A percentile compares a stretch with the other conserved stretches of the same genome.
Conservation (phyloP, 1,139 yeast genomes). For the Pneumocystis canis region DNA sequence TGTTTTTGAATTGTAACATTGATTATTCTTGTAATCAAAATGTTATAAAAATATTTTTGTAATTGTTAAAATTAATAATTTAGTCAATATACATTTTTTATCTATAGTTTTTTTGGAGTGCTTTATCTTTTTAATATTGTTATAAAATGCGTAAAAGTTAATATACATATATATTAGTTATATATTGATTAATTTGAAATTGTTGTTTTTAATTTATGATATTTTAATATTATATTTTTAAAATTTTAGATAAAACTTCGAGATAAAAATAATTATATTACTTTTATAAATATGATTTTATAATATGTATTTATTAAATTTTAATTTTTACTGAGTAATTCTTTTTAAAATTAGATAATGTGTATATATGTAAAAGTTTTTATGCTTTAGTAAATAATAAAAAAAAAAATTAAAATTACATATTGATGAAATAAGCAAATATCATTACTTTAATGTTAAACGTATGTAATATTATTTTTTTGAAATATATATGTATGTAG, state of each 20-base stretch:
- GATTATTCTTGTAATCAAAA: slow-evolving; percentile 4
- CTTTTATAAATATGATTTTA: slow-evolving; percentile 69
- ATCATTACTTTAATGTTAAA: slow-evolving; percentile 81
- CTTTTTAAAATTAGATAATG: slow-evolving; percentile 83
- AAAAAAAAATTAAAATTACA: not conserved
- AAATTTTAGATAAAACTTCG: slow-evolving; percentile 33
- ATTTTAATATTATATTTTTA: not conserved
- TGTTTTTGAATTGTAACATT: slow-evolving; percentile 40
- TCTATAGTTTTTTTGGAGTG: slow-evolving; percentile 94
- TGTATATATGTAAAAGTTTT: slow-evolving; percentile 73
- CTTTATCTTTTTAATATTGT: slow-evolving; percentile 67
- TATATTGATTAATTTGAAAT: not conserved
- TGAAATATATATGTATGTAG: slow-evolving; percentile 65
- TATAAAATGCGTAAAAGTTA: slow-evolving; percentile 51
- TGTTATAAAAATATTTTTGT: slow-evolving; percentile 4
- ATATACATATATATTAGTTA: not conserved
- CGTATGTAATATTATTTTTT: slow-evolving; percentile 69
- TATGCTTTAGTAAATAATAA: slow-evolving; percentile 52
- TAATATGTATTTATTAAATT: slow-evolving; percentile 64
- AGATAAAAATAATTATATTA: slow-evolving; percentile 36
- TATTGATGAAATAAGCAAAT: slow-evolving; percentile 13
- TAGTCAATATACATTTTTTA: slow-evolving; percentile 87
- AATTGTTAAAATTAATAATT: slow-evolving; percentile 35
- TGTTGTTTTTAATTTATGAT: not conserved
- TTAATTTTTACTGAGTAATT: slow-evolving; percentile 65